Evolutionary conservation across 164 flowering plant species (phyloP).

Genomic region (Vitis labrusca): DNA sequence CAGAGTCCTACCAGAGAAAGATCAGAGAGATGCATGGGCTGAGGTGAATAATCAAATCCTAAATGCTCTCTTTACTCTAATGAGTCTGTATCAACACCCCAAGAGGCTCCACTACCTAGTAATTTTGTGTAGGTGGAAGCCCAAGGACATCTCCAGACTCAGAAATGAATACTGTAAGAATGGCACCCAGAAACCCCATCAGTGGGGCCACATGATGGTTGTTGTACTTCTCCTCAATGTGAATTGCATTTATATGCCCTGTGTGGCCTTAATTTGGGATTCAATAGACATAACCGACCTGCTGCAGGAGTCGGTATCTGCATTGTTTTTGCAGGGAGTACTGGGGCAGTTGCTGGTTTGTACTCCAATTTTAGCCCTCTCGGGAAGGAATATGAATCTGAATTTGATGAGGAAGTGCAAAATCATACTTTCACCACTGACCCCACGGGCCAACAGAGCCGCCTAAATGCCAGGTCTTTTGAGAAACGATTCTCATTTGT

Average conservation of each 20-base stretch:
- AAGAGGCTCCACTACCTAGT: conserved; percentile 72
- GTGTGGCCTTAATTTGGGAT: conserved; percentile 80
- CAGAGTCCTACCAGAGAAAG: too few species aligned
- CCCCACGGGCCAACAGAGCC: conserved; percentile 9
- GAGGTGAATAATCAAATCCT: conserved; percentile 92
- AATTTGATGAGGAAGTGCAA: conserved; percentile 61
- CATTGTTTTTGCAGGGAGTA: conserved; percentile 68
- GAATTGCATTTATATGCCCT: conserved; percentile 85
- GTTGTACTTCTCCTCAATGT: conserved; percentile 73
- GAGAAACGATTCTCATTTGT: conserved; percentile 80
- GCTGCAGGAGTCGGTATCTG: conserved; percentile 73
- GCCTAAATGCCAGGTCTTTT: conserved; percentile 32
- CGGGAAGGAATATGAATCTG: conserved; percentile 70
- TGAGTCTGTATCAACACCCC: conserved; percentile 92
- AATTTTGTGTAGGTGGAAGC: conserved; percentile 71
- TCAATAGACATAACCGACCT: conserved; percentile 76
- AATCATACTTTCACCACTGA: conserved; percentile 11
- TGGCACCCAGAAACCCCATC: conserved; percentile 86
- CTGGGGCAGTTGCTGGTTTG: conserved; percentile 78
- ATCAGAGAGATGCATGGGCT: conserved; percentile 34
- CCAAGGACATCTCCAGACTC: conserved; percentile 60
- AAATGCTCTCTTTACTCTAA: conserved; percentile 91
- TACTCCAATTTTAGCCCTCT: conserved; percentile 74
- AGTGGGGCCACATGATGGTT: conserved; percentile 91
- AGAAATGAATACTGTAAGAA: conserved; percentile 81